Base-by-base conservation (phyloP, 768 basidiomycete genomes). In the Hortiboletus campestris region DNA sequence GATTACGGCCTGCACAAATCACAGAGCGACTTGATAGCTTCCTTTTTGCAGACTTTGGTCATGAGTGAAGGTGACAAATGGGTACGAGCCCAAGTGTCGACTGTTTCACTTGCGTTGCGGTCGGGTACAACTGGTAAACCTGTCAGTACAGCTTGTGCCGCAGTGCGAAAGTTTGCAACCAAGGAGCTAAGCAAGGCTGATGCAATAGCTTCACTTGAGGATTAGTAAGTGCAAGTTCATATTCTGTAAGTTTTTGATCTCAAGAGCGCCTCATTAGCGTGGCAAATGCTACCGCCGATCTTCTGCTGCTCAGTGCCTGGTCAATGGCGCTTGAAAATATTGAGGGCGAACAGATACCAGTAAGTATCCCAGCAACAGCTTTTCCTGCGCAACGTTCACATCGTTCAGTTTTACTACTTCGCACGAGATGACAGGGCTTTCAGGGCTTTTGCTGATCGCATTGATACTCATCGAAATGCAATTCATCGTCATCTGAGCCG, bases 61-160 rank as follows among this genome's bases (percentile, higher is more conserved):
- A 98, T 98, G 95, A 93, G 90, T 53, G 94, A 97, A 76, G 95
- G 95, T 16, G 91, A 95, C 62, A 81, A 84, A 58, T 97, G 92
- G 91, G 81, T 98, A n/a, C 76, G 76, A 55, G 79, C 84, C 3
- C 84, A 93, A 56, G 81, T 85, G 4, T 78, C 81, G 17, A 84
- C 83, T 44, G 75, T 94, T 51, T 80, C 84, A 0, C 80, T 86
- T 41, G 86, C 91, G 3, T 74, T 97, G 53, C 82, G 83, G 41
- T 76, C 81, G 1, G 88, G 87, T 0, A 80, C 81, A 16, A 78
- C 78, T 49, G 88, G 86, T 1, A 80, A 84, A 60, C 94, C 95
- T 2, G 93, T 97, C 1, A 71, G 78, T 31, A 80, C 82, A 9
- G 92, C 95, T 6, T 84, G 84, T 35, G 73, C 81, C 22, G 83